phyloP scores from a whole-genome alignment of 2,329 filamentous ascomycete species.

The Penicillium sp. region DNA sequence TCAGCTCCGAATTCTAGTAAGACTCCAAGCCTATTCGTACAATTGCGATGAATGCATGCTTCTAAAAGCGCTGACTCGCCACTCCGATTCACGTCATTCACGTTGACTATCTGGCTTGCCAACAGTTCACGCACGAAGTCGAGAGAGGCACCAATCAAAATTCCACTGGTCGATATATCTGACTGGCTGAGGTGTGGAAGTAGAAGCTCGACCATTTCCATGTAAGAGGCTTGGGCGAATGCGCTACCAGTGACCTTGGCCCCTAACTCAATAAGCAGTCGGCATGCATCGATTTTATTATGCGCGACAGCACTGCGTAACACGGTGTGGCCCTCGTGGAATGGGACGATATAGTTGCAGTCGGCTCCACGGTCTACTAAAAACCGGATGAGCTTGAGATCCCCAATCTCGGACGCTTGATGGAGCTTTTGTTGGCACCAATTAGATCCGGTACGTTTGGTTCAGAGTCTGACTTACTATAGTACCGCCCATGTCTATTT shows the following conservation, averaged over 20 bases:
- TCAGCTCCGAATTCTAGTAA: too few species aligned
- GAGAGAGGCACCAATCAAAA: not conserved
- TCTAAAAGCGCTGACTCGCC: slow-evolving; percentile 1
- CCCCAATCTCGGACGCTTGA: not conserved
- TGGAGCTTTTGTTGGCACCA: not conserved
- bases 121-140: not conserved
- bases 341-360: not conserved
- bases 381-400: not conserved
- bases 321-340: not conserved
- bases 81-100: not conserved
- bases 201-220: not conserved
- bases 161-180: not conserved
- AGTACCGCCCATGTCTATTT: not conserved
- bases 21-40: too few species aligned
- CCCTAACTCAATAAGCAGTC: slow-evolving; percentile 1
- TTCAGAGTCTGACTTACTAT: not conserved
- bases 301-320: not conserved
- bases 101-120: not conserved
- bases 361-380: not conserved
- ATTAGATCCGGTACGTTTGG: not conserved
- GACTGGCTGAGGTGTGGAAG: not conserved
- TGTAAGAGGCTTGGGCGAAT: not conserved
- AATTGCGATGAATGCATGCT: too few species aligned
- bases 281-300: not conserved
- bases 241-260: not conserved